Conservation (phyloP, 2,329 filamentous ascomycete genomes). For the Lasiodiplodia gonubiensis region DNA sequence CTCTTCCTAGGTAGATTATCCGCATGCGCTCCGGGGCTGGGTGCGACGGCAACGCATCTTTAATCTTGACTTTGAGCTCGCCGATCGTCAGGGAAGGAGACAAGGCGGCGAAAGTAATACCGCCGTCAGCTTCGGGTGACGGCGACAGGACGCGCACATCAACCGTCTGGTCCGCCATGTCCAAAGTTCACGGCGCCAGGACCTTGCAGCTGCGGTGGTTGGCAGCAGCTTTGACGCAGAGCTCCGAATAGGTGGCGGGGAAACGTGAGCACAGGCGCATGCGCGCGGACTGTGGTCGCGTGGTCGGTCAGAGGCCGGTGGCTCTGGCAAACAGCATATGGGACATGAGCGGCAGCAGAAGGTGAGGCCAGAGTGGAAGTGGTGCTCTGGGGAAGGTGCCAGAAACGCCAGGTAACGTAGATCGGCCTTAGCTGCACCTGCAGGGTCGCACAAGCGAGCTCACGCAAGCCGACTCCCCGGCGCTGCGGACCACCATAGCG, state of each 20-base stretch:
- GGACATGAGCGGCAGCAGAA: not conserved
- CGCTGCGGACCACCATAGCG: slow-evolving; percentile 20
- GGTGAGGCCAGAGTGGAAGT: slow-evolving; percentile 15
- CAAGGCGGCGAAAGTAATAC: slow-evolving; percentile 40
- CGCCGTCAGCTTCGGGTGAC: slow-evolving; percentile 45
- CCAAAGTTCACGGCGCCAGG: slow-evolving; percentile 33
- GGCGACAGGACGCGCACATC: slow-evolving; percentile 49
- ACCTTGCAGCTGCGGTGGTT: slow-evolving; percentile 36
- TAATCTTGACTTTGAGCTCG: slow-evolving; percentile 60
- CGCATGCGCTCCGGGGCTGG: slow-evolving; percentile 55
- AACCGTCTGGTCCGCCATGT: slow-evolving; percentile 32
- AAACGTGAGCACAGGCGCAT: not conserved
- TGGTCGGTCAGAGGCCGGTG: not conserved
- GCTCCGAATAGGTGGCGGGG: slow-evolving; percentile 27
- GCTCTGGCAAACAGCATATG: not conserved
- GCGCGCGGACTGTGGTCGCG: slow-evolving; percentile 7
- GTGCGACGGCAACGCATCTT: slow-evolving; percentile 52
- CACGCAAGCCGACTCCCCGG: slow-evolving; percentile 13
- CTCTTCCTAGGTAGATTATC: slow-evolving; percentile 63
- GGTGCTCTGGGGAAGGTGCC: slow-evolving; percentile 12
- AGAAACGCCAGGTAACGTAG: slow-evolving; percentile 20
- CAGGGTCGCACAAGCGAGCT: slow-evolving; percentile 23
- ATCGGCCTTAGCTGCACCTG: slow-evolving; percentile 12
- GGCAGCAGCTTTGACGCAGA: not conserved
- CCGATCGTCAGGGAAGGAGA: slow-evolving; percentile 53